phyloP scores from a whole-genome alignment of 495 filamentous ascomycete species.

The Podospora anserina region DNA sequence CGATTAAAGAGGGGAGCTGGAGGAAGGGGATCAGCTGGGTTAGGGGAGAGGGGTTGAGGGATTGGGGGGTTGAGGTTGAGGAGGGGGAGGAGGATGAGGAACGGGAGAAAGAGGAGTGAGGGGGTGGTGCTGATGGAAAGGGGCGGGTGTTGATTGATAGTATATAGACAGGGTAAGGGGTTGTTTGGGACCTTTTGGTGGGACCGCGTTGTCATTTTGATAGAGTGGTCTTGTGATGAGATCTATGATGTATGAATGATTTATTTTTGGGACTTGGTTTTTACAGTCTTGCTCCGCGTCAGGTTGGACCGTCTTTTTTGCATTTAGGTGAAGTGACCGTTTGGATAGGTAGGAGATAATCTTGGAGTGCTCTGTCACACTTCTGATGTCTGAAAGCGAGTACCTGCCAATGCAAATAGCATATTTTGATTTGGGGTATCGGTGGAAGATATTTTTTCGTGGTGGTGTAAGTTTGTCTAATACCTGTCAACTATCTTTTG shows the following conservation, averaged over 20 bases:
- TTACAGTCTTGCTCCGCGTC: no score
- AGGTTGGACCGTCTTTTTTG: no score
- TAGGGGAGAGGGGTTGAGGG: conserved; percentile 56
- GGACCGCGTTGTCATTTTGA: not conserved
- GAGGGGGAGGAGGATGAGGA: conserved; percentile 26
- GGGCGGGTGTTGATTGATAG: not conserved
- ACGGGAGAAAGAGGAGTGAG: conserved; percentile 17
- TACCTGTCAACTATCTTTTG: no score
- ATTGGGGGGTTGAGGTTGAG: conserved; percentile 42
- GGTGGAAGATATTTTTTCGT: no score
- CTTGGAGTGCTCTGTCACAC: no score
- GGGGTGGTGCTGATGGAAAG: not conserved
- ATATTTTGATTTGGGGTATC: no score
- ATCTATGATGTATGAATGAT: conserved; percentile 12
- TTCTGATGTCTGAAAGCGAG: no score
- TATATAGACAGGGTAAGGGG: not conserved
- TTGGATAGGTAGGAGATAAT: no score
- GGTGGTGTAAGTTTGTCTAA: no score
- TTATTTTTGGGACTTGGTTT: not conserved
- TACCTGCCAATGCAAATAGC: no score
- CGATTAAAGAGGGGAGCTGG: conserved; percentile 62
- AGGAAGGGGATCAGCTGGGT: conserved; percentile 72
- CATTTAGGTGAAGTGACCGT: no score
- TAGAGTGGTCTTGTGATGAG: conserved; percentile 3
- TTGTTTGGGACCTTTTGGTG: not conserved